phyloP scores from a whole-genome alignment of 164 flowering plant species.

The Aristolochia californica region DNA sequence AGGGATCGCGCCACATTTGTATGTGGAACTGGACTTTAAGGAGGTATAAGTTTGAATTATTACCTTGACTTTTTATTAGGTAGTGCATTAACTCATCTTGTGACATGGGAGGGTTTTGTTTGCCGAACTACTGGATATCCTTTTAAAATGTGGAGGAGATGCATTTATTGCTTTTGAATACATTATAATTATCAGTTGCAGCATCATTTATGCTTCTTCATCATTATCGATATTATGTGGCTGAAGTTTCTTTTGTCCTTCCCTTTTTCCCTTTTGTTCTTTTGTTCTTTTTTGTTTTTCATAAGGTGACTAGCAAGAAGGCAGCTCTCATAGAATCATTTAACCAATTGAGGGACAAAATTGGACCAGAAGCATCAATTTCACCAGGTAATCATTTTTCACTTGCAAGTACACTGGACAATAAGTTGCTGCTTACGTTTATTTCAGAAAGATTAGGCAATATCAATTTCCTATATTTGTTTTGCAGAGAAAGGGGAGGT shows the following conservation, averaged over 20 bases:
- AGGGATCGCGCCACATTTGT: slow-evolving; percentile 71
- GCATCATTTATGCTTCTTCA: background rate
- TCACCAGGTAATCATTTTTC: slow-evolving; percentile 40
- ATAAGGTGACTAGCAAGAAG: slow-evolving; percentile 84
- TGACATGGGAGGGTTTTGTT: background rate
- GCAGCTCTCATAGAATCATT: slow-evolving; percentile 61
- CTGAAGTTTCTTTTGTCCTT: no score
- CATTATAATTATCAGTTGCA: no score
- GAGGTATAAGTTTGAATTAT: slow-evolving; percentile 45
- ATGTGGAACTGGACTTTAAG: slow-evolving; percentile 91
- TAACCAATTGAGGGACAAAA: slow-evolving; percentile 50
- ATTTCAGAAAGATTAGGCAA: background rate
- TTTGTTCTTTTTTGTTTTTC: slow-evolving; percentile 11
- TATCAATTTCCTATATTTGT: background rate
- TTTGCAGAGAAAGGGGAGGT: slow-evolving; percentile 79
- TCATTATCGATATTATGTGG: no score
- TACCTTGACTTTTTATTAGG: slow-evolving; percentile 10
- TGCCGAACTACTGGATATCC: no score
- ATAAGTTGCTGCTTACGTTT: background rate
- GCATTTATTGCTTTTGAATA: no score
- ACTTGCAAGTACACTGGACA: background rate
- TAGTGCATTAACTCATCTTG: slow-evolving; percentile 11
- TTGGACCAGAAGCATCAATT: slow-evolving; percentile 55
- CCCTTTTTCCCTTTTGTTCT: no score
- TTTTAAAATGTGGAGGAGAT: no score